Base-by-base conservation (phyloP, 805 yeast genomes). In the Ogataea pini region DNA sequence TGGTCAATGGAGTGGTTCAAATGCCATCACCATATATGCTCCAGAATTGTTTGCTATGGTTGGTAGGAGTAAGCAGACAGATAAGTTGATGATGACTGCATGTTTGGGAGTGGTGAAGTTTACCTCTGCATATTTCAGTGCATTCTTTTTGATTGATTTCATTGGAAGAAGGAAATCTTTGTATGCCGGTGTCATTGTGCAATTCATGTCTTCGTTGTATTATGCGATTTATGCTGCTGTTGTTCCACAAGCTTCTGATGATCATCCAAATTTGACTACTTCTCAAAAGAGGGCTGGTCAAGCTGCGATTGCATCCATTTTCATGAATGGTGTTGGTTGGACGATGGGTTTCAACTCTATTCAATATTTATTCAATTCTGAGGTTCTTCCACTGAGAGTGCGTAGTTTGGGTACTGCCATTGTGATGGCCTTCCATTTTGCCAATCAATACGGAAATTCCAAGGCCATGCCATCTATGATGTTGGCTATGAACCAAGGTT, bases 1-100 rank as follows among this genome's bases (percentile, higher is more conserved):
- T 33, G 77, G 76, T 31, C 83, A 80, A 63, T 80, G 83, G 83
- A 72, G 79, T n/a, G 82, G 83, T 44, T 79, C 83, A 6, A 75
- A 73, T 53, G 73, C 82, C 7, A 65, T 80, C 38, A 79, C 84
- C 2, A 77, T 79, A 42, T 80, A 80, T 54, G 78, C 83, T 32
- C 77, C 83, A 2, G 78, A 76, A 43, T 62, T 79, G 37, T 75
- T 78, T 50, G 71, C 70, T 4, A 64, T 76, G 49, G 72, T 73
- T 44, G 83, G 83, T 39, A 68, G 72, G 44, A 57, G 60, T 8
- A 77, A 76, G 19, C 55, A 51, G 24, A 56, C 64, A 7, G 69
- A 72, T 36, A 70, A 69, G 36, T 58, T 68, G 42, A 63, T 76
- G 60, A 75, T 76, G 72, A 76, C 82, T 8, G 78, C 81, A 19